Conservation (phyloP, 23 red algal genomes). For the Agarophyton chilense region DNA sequence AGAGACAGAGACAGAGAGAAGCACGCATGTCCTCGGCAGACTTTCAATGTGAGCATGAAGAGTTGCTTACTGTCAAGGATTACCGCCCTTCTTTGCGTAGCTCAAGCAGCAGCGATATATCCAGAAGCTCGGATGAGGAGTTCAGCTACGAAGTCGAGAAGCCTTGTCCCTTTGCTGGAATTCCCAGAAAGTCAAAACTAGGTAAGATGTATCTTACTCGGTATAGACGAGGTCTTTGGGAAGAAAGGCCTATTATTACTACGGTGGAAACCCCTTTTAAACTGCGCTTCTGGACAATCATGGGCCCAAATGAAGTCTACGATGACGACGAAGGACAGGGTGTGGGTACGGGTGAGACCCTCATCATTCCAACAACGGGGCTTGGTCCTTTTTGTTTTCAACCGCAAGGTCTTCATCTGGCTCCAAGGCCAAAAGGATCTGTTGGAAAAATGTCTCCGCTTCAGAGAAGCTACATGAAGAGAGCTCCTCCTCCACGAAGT, state of each 20-base stretch:
- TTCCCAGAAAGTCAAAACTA: neutral
- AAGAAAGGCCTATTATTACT: neutral
- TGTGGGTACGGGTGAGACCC: neutral
- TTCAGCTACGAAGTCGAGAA: neutral
- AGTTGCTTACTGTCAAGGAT: constrained; percentile 3
- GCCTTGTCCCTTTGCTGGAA: neutral
- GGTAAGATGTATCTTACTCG: neutral
- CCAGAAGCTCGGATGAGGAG: neutral
- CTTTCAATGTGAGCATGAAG: neutral
- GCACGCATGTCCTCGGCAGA: too few relatives aligned
- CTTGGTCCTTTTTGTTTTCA: neutral
- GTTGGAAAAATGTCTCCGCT: constrained; percentile 16
- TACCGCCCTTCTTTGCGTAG: constrained; percentile 2
- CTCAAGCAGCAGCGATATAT: neutral
- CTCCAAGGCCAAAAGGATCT: neutral
- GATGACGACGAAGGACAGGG: neutral
- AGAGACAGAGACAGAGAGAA: too few relatives aligned
- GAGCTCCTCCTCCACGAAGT: neutral
- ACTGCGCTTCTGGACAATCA: constrained; percentile 3
- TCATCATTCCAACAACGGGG: neutral
- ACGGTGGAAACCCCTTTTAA: neutral
- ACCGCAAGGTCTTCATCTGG: too few relatives aligned
- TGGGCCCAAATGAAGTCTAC: neutral
- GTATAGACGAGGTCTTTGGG: neutral
- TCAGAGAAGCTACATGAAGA: neutral